Conservation (phyloP, 2,329 filamentous ascomycete genomes). For the Coniochaeta hoffmannii region DNA sequence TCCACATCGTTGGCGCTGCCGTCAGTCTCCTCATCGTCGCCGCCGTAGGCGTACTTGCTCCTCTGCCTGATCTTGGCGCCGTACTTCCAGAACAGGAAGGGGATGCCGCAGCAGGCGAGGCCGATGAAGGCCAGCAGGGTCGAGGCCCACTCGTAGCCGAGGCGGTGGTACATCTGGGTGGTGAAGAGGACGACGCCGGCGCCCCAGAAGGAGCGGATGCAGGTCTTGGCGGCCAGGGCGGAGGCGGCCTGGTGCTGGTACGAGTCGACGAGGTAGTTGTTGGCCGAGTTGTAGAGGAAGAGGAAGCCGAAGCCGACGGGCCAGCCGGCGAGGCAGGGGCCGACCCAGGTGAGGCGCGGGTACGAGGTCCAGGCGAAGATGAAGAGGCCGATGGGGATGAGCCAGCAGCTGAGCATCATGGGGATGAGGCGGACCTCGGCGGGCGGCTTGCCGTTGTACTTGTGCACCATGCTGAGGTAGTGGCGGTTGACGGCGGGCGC, state of each 20-base stretch:
- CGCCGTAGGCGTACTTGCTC: slow-evolving; percentile 68
- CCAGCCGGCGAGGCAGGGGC: slow-evolving; percentile 63
- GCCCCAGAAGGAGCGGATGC: slow-evolving; percentile 73
- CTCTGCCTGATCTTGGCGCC: slow-evolving; percentile 62
- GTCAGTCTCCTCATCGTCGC: slow-evolving; percentile 37
- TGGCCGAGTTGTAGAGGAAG: slow-evolving; percentile 73
- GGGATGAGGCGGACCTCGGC: slow-evolving; percentile 73
- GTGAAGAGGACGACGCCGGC: slow-evolving; percentile 73
- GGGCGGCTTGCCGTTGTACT: slow-evolving; percentile 65
- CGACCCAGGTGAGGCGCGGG: slow-evolving; percentile 57
- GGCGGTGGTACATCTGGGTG: slow-evolving; percentile 66
- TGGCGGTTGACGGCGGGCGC: slow-evolving; percentile 73
- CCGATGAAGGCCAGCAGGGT: slow-evolving; percentile 65
- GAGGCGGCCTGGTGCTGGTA: slow-evolving; percentile 70
- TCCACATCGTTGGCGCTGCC: slow-evolving; percentile 25
- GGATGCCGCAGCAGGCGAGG: slow-evolving; percentile 73
- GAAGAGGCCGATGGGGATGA: slow-evolving; percentile 53
- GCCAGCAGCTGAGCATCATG: slow-evolving; percentile 74
- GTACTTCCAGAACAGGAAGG: slow-evolving; percentile 73
- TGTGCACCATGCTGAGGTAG: slow-evolving; percentile 57
- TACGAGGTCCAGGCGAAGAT: slow-evolving; percentile 60
- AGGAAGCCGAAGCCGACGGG: slow-evolving; percentile 75
- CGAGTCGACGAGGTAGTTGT: slow-evolving; percentile 63
- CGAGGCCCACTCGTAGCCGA: slow-evolving; percentile 71
- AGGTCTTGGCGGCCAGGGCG: slow-evolving; percentile 75